A percentile compares a stretch with the other conserved stretches of the same genome.
These are phyloP conservation scores for Dispira simplex DNA, from an alignment of 192 early-diverging fungal genomes.

Conservation along the genomic window DNA sequence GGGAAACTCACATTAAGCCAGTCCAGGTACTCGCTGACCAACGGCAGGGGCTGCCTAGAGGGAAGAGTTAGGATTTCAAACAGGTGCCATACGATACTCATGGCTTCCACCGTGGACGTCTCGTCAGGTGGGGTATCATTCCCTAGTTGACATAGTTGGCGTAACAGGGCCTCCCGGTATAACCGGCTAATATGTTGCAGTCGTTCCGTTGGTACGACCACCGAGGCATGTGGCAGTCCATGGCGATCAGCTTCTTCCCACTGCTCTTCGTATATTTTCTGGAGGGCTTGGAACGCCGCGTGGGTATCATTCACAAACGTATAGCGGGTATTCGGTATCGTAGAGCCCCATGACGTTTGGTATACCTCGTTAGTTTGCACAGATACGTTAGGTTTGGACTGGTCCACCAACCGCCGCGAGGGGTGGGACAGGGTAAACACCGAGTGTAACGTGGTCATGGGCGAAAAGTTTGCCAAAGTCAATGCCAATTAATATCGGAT, in stretches of 20 bases:
- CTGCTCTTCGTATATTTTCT: background rate
- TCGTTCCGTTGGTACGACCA: background rate
- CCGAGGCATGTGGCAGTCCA: slow-evolving; percentile 6
- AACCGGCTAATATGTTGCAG: slow-evolving; percentile 19
- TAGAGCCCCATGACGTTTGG: too few relatives aligned
- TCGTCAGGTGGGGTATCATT: background rate
- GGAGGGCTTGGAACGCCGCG: slow-evolving; percentile 22
- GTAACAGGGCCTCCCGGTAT: slow-evolving; percentile 25
- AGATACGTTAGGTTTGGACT: too few relatives aligned
- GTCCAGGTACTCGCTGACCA: slow-evolving; percentile 19
- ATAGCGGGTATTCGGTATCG: slow-evolving; percentile 16
- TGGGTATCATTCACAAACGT: slow-evolving; percentile 27
- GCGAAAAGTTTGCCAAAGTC: too few relatives aligned
- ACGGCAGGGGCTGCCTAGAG: slow-evolving; percentile 16
- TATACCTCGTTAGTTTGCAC: too few relatives aligned
- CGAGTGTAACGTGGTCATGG: too few relatives aligned
- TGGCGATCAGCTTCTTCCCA: background rate
- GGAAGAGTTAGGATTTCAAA: slow-evolving; percentile 21
- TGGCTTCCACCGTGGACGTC: background rate
- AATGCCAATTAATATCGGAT: too few relatives aligned
- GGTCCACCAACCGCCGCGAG: too few relatives aligned
- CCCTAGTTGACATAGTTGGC: slow-evolving; percentile 18
- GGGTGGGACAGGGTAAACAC: too few relatives aligned
- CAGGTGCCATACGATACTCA: slow-evolving; percentile 19
- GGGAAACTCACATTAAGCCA: slow-evolving; percentile 32